Conservation (phyloP, 441 rosid genomes). For the Rhodomyrtus psidioides region DNA sequence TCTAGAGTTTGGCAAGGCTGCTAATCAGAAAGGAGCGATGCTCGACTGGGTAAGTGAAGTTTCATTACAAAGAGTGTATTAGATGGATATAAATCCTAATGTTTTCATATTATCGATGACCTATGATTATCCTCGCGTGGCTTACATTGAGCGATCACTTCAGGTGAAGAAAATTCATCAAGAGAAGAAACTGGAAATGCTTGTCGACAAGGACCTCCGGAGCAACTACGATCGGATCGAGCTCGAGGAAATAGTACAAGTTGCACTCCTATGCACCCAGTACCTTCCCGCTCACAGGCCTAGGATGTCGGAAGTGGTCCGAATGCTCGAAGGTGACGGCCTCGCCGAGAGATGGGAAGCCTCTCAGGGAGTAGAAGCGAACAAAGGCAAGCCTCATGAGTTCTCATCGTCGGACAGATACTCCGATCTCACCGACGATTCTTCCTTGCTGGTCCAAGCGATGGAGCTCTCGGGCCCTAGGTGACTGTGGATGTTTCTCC, state of each 20-base stretch:
- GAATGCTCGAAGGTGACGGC: constrained; percentile 97
- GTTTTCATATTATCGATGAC: not conserved
- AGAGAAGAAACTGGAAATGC: constrained; percentile 76
- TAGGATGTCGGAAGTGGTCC: constrained; percentile 87
- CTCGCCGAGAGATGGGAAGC: constrained; percentile 96
- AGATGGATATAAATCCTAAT: not conserved
- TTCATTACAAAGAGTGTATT: not conserved
- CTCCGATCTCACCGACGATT: constrained; percentile 78
- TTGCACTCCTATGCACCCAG: constrained; percentile 79
- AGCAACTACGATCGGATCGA: constrained; percentile 63
- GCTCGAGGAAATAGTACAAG: constrained; percentile 85
- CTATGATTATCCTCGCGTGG: not conserved
- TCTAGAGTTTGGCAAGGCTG: constrained; percentile 11
- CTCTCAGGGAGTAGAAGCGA: constrained; percentile 59
- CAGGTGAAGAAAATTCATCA: constrained; percentile 54
- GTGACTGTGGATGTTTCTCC: constrained; percentile 13
- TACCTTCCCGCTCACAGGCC: constrained; percentile 81
- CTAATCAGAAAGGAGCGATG: constrained; percentile 16
- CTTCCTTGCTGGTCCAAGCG: constrained; percentile 73
- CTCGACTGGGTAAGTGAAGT: constrained; percentile 8
- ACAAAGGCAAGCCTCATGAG: constrained; percentile 46
- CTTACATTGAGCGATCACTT: not conserved
- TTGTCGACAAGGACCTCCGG: constrained; percentile 81
- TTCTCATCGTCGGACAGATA: constrained; percentile 60
- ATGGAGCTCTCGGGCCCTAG: constrained; percentile 97